Evolutionary conservation across 306 rosid species (phyloP).

Genomic region (Trifolium subterraneum): DNA sequence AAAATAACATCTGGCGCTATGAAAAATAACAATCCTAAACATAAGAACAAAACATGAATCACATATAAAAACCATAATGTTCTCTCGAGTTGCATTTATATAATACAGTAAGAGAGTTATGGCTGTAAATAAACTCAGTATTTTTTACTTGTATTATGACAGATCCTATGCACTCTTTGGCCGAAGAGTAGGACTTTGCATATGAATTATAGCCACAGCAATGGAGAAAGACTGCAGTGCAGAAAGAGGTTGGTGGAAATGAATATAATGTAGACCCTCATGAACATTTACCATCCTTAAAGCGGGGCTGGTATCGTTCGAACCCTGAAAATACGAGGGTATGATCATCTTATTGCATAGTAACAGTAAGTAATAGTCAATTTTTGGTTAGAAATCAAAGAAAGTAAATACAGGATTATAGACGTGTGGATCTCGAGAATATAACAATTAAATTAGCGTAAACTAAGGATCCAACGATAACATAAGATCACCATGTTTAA

Average conservation of each 20-base stretch:
- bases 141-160: constrained; percentile 51
- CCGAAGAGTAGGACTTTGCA: constrained; percentile 71
- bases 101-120: constrained; percentile 54
- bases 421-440: constrained; percentile 1
- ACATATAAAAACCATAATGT: constrained; percentile 53
- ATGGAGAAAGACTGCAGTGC: constrained; percentile 85
- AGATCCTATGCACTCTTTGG: constrained; percentile 53
- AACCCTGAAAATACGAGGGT: constrained; percentile 54
- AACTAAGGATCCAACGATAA: neutral
- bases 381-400: neutral
- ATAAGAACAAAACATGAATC: constrained; percentile 32
- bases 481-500: constrained; percentile 23
- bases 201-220: constrained; percentile 83
- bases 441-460: constrained; percentile 23
- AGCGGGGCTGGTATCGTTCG: constrained; percentile 53
- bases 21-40: constrained; percentile 47
- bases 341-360: neutral
- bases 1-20: constrained; percentile 45
- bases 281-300: constrained; percentile 87
- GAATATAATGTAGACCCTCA: constrained; percentile 73
- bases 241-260: constrained; percentile 68
- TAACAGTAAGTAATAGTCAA: neutral
- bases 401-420: neutral
- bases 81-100: constrained; percentile 50
- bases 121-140: constrained; percentile 45